Conservation (phyloP, 208 protist species). For the Leishmania tropica region DNA sequence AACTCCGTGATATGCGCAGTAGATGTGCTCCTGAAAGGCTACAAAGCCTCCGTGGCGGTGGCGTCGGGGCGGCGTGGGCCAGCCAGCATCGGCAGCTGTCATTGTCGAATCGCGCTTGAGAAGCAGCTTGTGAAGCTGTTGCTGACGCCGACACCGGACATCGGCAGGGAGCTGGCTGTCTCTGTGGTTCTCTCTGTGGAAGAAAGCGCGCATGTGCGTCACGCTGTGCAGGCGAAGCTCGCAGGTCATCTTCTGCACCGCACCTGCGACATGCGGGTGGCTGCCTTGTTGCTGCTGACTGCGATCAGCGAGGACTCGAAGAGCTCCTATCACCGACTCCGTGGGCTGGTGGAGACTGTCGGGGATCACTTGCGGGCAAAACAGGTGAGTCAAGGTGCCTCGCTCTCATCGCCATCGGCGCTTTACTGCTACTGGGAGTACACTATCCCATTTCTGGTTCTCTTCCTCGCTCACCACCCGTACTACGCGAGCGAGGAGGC, state of each 20-base stretch:
- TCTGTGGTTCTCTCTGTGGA: slow-evolving; percentile 74
- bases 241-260: slow-evolving; percentile 30
- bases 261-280: slow-evolving; percentile 71
- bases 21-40: slow-evolving; percentile 45
- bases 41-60: slow-evolving; percentile 19
- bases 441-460: slow-evolving; percentile 74
- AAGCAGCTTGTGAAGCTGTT: slow-evolving; percentile 69
- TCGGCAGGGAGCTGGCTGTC: slow-evolving; percentile 63
- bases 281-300: slow-evolving; percentile 69
- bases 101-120: slow-evolving; percentile 51
- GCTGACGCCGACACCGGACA: slow-evolving; percentile 41
- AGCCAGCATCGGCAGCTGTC: slow-evolving; percentile 29
- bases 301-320: slow-evolving; percentile 67
- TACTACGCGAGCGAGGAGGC: slow-evolving; percentile 61
- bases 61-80: background rate
- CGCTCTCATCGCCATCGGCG: slow-evolving; percentile 53
- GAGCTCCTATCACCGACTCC: slow-evolving; percentile 54
- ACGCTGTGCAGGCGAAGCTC: slow-evolving; percentile 61
- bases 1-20: slow-evolving; percentile 1
- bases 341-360: slow-evolving; percentile 39
- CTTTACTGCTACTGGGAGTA: slow-evolving; percentile 81
- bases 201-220: slow-evolving; percentile 55
- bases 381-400: slow-evolving; percentile 40
- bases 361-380: slow-evolving; percentile 55
- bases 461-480: slow-evolving; percentile 80